Conservation (phyloP, 78 protist species). For the Paulinella micropora region DNA sequence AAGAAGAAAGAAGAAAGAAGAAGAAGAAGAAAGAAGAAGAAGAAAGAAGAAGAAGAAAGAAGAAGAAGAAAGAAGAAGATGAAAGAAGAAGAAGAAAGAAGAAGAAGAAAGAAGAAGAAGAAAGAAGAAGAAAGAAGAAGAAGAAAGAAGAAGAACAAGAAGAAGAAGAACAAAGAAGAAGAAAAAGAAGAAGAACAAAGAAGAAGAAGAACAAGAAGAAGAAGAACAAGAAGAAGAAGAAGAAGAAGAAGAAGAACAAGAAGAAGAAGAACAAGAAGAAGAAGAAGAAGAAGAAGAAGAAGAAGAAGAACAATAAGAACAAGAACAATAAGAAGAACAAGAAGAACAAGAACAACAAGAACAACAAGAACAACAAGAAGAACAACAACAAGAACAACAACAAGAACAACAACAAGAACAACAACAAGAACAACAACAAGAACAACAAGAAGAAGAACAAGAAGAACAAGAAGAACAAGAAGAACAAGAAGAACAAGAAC, state of each 20-base stretch:
- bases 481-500: not conserved
- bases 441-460: not conserved
- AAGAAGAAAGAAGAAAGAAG: not conserved
- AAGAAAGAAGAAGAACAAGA: not conserved
- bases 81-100: not conserved
- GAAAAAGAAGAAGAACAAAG: not conserved
- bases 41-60: not conserved
- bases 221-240: not conserved
- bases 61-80: not conserved
- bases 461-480: not conserved
- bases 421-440: not conserved
- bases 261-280: not conserved
- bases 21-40: not conserved
- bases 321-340: not conserved
- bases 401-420: not conserved
- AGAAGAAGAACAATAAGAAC: not conserved
- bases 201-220: not conserved
- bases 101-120: not conserved
- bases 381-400: not conserved
- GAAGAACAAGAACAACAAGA: not conserved
- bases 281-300: not conserved
- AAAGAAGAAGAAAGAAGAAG: not conserved
- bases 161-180: not conserved
- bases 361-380: not conserved
- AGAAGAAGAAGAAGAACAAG: not conserved